Evolutionary conservation across 208 protist genomes (phyloP).

Genomic region (Leptomonas pyrrhocoris): DNA sequence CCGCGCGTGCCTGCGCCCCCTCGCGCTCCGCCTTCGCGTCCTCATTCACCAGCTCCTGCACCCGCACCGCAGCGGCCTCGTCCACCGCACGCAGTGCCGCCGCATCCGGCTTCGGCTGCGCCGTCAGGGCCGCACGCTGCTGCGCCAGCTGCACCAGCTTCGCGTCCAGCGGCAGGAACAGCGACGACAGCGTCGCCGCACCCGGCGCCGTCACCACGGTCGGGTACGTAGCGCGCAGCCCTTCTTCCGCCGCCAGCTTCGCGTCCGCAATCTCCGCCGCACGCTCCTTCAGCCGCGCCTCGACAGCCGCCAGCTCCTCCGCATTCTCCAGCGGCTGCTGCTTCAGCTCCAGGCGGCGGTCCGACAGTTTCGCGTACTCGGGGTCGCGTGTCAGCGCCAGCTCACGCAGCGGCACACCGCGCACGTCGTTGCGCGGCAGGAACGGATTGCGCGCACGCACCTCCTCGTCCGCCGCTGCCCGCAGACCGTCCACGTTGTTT

Average conservation of each 20-base stretch:
- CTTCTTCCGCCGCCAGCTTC: conserved; percentile 22
- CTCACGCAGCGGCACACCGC: too few species aligned
- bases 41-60: conserved; percentile 29
- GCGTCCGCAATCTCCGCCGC: conserved; percentile 32
- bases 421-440: conserved; percentile 35
- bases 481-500: conserved; percentile 3
- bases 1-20: conserved; percentile 27
- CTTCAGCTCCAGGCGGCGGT: conserved; percentile 35
- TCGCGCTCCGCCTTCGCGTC: conserved; percentile 34
- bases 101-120: conserved; percentile 1
- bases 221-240: conserved; percentile 20
- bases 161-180: conserved; percentile 37
- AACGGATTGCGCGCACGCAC: conserved; percentile 11
- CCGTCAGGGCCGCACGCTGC: conserved; percentile 12
- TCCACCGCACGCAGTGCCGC: conserved; percentile 20
- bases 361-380: conserved; percentile 24
- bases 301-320: conserved; percentile 17
- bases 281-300: conserved; percentile 18
- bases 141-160: conserved; percentile 24
- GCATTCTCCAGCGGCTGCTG: conserved; percentile 32
- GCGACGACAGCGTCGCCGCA: conserved; percentile 28
- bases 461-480: conserved; percentile 1
- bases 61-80: conserved; percentile 15
- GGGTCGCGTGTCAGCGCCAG: conserved; percentile 24
- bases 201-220: conserved; percentile 2